phyloP scores from a whole-genome alignment of 2,329 filamentous ascomycete species.

The Fusarium goolgardi region DNA sequence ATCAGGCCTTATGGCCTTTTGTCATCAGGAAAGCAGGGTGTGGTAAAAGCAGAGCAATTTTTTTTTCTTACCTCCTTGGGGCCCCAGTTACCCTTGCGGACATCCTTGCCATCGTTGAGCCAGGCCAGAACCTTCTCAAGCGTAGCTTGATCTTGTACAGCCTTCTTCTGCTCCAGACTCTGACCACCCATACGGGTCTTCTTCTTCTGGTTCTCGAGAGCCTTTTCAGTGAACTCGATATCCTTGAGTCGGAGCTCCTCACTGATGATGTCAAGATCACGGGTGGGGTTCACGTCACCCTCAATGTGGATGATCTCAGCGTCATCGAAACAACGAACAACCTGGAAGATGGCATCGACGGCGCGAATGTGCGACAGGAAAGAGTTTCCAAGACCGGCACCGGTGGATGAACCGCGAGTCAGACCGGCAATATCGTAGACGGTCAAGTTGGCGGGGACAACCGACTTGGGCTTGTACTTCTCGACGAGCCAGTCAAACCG shows the following conservation, averaged over 20 bases:
- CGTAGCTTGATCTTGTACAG: slow-evolving; percentile 91
- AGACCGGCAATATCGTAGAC: slow-evolving; percentile 99
- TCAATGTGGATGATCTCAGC: slow-evolving; percentile 99
- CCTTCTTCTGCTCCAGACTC: slow-evolving; percentile 96
- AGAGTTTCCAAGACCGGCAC: slow-evolving; percentile 95
- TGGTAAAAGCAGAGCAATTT: slow-evolving; percentile 30
- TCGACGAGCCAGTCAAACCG: slow-evolving; percentile 95
- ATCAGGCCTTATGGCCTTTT: slow-evolving; percentile 93
- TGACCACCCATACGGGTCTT: slow-evolving; percentile 95
- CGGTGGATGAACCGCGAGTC: slow-evolving; percentile 94
- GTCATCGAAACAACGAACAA: slow-evolving; percentile 97
- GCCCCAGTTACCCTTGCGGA: slow-evolving; percentile 88
- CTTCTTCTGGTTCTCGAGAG: slow-evolving; percentile 90
- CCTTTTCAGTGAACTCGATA: slow-evolving; percentile 98
- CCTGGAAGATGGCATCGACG: slow-evolving; percentile 97
- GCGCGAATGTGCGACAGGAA: slow-evolving; percentile 99
- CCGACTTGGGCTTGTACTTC: slow-evolving; percentile 97
- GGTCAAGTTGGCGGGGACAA: slow-evolving; percentile 96
- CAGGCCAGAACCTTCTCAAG: slow-evolving; percentile 89
- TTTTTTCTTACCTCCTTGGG: slow-evolving; percentile 87
- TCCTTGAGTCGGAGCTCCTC: slow-evolving; percentile 98
- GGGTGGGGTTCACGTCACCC: slow-evolving; percentile 94
- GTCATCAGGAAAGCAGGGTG: slow-evolving; percentile 81
- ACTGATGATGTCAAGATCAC: slow-evolving; percentile 95
- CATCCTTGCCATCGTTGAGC: slow-evolving; percentile 90